Evolutionary conservation across 2,329 filamentous ascomycete species (phyloP).

Genomic region (Talaromyces sp.): DNA sequence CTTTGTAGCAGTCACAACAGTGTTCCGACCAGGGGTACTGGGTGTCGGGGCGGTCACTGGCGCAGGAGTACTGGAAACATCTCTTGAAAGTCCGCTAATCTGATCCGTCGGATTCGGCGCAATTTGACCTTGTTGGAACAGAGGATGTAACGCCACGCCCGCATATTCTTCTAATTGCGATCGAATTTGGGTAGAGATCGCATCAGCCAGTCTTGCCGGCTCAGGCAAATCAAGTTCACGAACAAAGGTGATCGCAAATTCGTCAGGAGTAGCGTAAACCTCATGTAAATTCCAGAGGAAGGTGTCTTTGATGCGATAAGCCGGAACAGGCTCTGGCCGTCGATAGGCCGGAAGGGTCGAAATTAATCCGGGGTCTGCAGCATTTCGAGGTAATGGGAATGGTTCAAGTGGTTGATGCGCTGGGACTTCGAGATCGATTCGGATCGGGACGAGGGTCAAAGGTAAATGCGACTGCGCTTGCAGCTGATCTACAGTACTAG

Average conservation of each 20-base stretch:
- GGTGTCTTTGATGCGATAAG: slow-evolving; percentile 88
- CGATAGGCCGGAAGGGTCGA: slow-evolving; percentile 75
- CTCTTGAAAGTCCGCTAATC: slow-evolving; percentile 48
- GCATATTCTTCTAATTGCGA: slow-evolving; percentile 96
- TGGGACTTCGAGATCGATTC: slow-evolving; percentile 90
- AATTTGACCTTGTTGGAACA: slow-evolving; percentile 65
- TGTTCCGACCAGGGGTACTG: slow-evolving; percentile 45
- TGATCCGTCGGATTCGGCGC: slow-evolving; percentile 24
- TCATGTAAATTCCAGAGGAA: slow-evolving; percentile 98
- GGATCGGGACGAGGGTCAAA: slow-evolving; percentile 88
- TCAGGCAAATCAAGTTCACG: slow-evolving; percentile 91
- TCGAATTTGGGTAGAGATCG: slow-evolving; percentile 91
- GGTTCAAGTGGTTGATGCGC: slow-evolving; percentile 57
- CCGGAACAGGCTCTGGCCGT: slow-evolving; percentile 73
- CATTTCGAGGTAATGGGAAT: slow-evolving; percentile 46
- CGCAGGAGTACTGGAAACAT: slow-evolving; percentile 55
- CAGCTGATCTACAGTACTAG: slow-evolving; percentile 57
- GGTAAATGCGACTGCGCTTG: slow-evolving; percentile 72
- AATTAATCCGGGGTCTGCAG: slow-evolving; percentile 50
- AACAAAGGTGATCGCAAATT: slow-evolving; percentile 87
- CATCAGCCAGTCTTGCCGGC: slow-evolving; percentile 64
- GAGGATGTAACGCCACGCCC: slow-evolving; percentile 84
- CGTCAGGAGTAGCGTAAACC: slow-evolving; percentile 87
- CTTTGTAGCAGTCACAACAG: slow-evolving; percentile 34
- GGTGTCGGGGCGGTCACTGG: slow-evolving; percentile 57